Evolutionary conservation across 1,284 basidiomycete species (phyloP).

Genomic region (Puccinia hordei): DNA sequence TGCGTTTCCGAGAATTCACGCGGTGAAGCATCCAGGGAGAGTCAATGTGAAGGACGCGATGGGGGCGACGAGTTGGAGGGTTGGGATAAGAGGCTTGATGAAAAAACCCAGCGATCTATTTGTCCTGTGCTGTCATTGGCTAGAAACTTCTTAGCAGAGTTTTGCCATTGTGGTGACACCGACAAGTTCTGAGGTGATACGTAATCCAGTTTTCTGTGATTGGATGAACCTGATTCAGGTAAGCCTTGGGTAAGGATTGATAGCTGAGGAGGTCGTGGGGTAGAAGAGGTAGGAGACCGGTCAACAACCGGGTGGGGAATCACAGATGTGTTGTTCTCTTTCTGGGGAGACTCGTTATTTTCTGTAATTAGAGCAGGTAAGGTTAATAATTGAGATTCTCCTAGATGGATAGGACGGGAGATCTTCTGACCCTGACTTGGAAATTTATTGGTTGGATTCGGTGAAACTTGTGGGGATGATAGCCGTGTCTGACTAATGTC

Average conservation of each 20-base stretch:
- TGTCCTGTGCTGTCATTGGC: neutral
- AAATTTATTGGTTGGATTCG: neutral
- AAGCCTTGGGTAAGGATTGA: neutral
- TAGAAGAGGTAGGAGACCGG: neutral
- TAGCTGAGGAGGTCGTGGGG: neutral
- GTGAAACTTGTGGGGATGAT: neutral
- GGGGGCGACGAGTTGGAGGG: neutral
- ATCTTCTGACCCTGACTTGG: neutral
- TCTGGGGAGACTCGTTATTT: neutral
- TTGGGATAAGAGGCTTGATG: neutral
- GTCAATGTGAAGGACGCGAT: neutral
- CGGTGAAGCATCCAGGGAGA: neutral
- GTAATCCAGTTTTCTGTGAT: neutral
- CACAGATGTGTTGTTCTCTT: too few species aligned
- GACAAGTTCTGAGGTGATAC: neutral
- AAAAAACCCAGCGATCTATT: slow-evolving; percentile 3
- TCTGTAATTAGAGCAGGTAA: neutral
- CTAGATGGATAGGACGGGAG: neutral
- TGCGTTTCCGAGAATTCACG: neutral
- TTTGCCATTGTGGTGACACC: neutral
- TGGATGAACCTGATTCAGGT: neutral
- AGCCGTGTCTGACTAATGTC: neutral
- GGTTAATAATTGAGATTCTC: neutral
- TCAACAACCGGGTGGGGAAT: neutral
- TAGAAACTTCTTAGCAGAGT: neutral